Evolutionary conservation across 1,284 basidiomycete species (phyloP), one percentile per base, ranked within the genome.

Genomic region (Cutaneotrichosporon arboriforme): DNA sequence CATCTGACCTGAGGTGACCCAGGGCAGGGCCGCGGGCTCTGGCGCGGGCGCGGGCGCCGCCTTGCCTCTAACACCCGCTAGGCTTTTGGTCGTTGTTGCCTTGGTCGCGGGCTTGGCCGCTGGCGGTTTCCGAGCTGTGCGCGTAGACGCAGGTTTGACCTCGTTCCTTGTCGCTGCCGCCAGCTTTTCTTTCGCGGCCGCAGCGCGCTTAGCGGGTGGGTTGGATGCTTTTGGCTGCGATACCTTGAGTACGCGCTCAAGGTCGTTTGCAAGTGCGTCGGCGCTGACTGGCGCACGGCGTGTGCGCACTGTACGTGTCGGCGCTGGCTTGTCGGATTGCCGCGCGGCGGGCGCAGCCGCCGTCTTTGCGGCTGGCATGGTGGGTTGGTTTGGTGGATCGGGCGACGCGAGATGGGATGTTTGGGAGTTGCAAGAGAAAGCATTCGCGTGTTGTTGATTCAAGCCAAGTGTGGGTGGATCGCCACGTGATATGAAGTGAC

Each of bases 171-270:
- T 8, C 5, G 36, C n/a, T 14, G 17, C 21, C 26, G 52, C 18
- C 20, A 35, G 35, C 23, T 52, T 40, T 4, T 36, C 36, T 39
- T 47, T 40, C 26, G 18, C 46, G 17, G 23, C 17, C 26, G 26
- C 10, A 5, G 26, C 37, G 35, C 35, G 36, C 21, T 15, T 10
- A 18, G 45, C 22, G 7, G 36, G 18, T 15, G 22, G 10, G n/a
- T 23, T 47, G 37, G 36, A 9, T 3, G 43, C 38, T 40, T 51
- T 50, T 14, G 49, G 54, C 56, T 60, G 51, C 15, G 54, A 64
- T 36, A 62, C 53, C 49, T 60, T 58, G 40, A 69, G 56, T n/a
- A 68, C 62, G 26, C 65, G 60, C 14, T 62, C 54, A 36, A 72
- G 51, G 26, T 63, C 61, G 31, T 52, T 52, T 8, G 57, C 65